phyloP scores from a whole-genome alignment of 129 eudicot species.

The Lonicera japonica region DNA sequence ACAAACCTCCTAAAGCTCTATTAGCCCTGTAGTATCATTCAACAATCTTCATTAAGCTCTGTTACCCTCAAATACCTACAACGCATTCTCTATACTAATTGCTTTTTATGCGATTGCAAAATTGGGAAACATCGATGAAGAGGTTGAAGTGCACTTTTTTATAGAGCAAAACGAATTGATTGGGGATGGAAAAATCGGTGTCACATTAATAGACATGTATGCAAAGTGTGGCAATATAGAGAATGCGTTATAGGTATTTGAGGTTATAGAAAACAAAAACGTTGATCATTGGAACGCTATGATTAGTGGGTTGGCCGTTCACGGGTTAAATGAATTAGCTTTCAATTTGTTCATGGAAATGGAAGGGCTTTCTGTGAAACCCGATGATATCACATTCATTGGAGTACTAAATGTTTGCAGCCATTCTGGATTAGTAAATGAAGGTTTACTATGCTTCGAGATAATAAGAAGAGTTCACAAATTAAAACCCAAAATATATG shows the following conservation, averaged over 20 bases:
- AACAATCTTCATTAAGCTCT: no score
- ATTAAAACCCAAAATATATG: slow-evolving; percentile 41
- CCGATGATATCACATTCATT: no score
- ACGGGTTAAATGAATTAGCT: slow-evolving; percentile 59
- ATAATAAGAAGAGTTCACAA: slow-evolving; percentile 52
- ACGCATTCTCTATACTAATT: no score
- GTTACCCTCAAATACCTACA: no score
- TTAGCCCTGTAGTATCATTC: no score
- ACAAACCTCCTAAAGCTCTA: no score
- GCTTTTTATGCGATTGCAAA: no score
- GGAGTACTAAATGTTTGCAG: slow-evolving; percentile 66
- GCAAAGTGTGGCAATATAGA: slow-evolving; percentile 69
- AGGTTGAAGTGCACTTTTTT: no score
- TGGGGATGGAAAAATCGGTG: slow-evolving; percentile 50
- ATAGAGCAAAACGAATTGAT: slow-evolving; percentile 28
- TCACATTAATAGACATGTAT: slow-evolving; percentile 71
- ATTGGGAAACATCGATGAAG: no score
- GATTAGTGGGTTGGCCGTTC: slow-evolving; percentile 73
- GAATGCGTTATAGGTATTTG: no score
- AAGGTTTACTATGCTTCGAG: slow-evolving; percentile 62
- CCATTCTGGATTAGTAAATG: slow-evolving; percentile 65
- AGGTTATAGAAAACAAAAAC: no score
- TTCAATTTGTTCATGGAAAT: slow-evolving; percentile 51
- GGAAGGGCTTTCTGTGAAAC: slow-evolving; percentile 34
- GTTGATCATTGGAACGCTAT: no score